A percentile compares a stretch with the other conserved stretches of the same genome.
Conservation (phyloP, 805 yeast genomes). For the Ascoidea tarda region DNA sequence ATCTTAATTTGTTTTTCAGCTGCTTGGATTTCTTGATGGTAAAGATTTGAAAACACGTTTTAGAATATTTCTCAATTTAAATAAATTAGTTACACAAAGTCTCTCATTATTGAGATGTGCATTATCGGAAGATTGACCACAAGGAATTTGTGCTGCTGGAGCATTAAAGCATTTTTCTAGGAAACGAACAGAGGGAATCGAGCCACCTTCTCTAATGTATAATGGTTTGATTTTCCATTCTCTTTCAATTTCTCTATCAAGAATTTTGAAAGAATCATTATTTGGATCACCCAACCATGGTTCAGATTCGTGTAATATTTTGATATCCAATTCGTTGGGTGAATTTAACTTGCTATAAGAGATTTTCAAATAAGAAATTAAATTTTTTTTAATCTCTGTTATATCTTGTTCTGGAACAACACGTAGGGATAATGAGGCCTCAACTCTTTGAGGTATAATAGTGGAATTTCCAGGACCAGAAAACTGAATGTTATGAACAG, state of each 20-base stretch:
- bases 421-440: constrained; percentile 67
- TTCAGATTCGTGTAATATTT: constrained; percentile 74
- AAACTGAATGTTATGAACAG: constrained; percentile 71
- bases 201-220: constrained; percentile 90
- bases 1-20: too few species aligned
- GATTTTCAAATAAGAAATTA: constrained; percentile 31
- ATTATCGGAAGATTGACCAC: constrained; percentile 90
- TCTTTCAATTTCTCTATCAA: constrained; percentile 42
- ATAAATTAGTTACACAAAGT: constrained; percentile 61
- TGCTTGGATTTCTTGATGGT: constrained; percentile 10
- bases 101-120: constrained; percentile 89
- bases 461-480: constrained; percentile 88
- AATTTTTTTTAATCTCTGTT: constrained; percentile 33
- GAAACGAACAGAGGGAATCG: constrained; percentile 81
- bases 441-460: constrained; percentile 73
- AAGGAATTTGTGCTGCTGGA: constrained; percentile 90
- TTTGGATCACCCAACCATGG: constrained; percentile 91
- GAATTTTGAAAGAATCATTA: constrained; percentile 56
- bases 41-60: constrained; percentile 34
- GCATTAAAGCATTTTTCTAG: constrained; percentile 74
- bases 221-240: constrained; percentile 80
- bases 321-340: constrained; percentile 45
- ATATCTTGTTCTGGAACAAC: constrained; percentile 83
- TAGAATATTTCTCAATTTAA: constrained; percentile 56
- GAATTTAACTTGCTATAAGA: constrained; percentile 38